Evolutionary conservation across 2,329 filamentous ascomycete genomes (phyloP).

Genomic region (Pleomassaria siparia): DNA sequence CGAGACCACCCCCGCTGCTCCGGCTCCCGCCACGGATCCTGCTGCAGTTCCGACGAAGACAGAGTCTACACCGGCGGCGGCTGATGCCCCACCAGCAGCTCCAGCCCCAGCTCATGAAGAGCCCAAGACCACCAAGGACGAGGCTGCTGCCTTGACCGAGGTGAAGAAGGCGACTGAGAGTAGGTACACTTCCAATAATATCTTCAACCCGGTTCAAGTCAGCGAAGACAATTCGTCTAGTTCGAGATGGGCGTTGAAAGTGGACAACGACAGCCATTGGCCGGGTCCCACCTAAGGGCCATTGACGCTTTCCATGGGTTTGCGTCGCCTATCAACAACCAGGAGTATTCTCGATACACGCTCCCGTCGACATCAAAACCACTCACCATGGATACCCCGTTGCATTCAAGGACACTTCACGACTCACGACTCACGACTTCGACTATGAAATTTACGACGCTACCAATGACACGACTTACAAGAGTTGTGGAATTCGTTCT

Average conservation of each 20-base stretch:
- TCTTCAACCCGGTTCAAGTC: not conserved
- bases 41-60: slow-evolving; percentile 5
- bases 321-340: not conserved
- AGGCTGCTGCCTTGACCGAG: slow-evolving; percentile 28
- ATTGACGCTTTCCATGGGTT: not conserved
- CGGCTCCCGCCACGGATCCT: slow-evolving; percentile 16
- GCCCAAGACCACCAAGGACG: slow-evolving; percentile 25
- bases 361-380: not conserved
- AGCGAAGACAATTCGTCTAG: slow-evolving; percentile 14
- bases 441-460: no score
- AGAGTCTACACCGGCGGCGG: slow-evolving; percentile 5
- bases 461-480: no score
- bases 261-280: slow-evolving; percentile 17
- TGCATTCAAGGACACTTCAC: not conserved
- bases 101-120: slow-evolving; percentile 21
- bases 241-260: slow-evolving; percentile 24
- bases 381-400: not conserved
- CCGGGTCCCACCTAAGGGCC: not conserved
- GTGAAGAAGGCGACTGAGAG: slow-evolving; percentile 38
- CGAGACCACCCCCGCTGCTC: slow-evolving; percentile 36
- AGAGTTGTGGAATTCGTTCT: not conserved
- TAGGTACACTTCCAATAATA: slow-evolving; percentile 28
- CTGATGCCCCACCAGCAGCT: slow-evolving; percentile 16
- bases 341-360: not conserved
- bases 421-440: no score